A percentile compares a stretch with the other conserved stretches of the same genome.
Conservation (phyloP, 2,329 filamentous ascomycete genomes). For the Diaporthe ampelina region DNA sequence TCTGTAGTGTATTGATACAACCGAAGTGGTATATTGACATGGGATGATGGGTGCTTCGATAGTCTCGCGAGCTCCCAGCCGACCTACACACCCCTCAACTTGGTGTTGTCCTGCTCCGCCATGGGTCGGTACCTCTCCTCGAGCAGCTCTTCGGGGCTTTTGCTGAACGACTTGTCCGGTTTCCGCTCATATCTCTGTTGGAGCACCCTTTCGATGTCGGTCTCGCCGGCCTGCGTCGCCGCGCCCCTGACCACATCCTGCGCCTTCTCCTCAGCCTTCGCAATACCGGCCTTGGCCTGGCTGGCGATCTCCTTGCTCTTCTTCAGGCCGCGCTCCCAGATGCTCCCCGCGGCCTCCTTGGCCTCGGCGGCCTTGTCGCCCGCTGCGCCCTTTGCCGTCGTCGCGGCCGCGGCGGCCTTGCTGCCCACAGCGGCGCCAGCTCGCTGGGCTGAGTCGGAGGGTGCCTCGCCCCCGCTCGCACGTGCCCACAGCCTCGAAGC, state of each 20-base stretch:
- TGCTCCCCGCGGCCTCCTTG: conserved; percentile 54
- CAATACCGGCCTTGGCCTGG: conserved; percentile 54
- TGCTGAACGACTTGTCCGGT: conserved; percentile 55
- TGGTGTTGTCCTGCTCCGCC: conserved; percentile 60
- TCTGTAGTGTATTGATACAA: not conserved
- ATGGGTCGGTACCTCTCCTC: conserved; percentile 68
- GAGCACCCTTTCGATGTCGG: conserved; percentile 62
- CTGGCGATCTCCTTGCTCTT: conserved; percentile 57
- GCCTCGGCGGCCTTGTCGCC: conserved; percentile 51
- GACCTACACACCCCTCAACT: conserved; percentile 55
- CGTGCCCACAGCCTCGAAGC: conserved; percentile 61
- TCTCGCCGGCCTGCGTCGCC: conserved; percentile 45
- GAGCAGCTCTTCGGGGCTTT: conserved; percentile 67
- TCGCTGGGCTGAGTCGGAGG: conserved; percentile 52
- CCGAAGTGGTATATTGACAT: not conserved
- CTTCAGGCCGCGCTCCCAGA: conserved; percentile 57
- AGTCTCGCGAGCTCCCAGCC: not conserved
- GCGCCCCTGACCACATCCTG: conserved; percentile 48
- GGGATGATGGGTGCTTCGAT: too few relatives aligned
- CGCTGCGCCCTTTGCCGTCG: conserved; percentile 44
- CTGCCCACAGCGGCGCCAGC: conserved; percentile 42
- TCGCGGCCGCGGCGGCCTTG: conserved; percentile 43
- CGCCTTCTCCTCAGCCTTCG: conserved; percentile 53
- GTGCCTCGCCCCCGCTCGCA: conserved; percentile 50
- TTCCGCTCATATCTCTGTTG: conserved; percentile 64